Evolutionary conservation across 2,329 filamentous ascomycete genomes (phyloP).

Genomic region (Zopfia rhizophila): DNA sequence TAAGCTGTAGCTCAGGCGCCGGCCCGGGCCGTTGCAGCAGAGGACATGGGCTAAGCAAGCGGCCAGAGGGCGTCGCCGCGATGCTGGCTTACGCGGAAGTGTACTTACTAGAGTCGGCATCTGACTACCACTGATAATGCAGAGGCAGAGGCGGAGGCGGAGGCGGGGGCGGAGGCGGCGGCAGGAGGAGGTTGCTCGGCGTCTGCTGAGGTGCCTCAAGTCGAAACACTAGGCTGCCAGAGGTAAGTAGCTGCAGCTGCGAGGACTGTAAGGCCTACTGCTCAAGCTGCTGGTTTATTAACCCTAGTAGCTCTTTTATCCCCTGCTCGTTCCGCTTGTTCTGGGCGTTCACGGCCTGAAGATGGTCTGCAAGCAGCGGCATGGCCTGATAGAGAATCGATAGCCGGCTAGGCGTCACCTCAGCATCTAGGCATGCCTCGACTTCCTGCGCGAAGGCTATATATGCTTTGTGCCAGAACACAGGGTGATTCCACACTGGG

Average conservation of each 20-base stretch:
- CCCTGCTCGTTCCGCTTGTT: constrained; percentile 6
- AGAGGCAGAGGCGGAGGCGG: background rate
- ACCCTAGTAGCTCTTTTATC: constrained; percentile 5
- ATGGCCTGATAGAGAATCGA: constrained; percentile 9
- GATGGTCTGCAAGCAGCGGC: constrained; percentile 5
- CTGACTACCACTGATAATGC: too few relatives aligned
- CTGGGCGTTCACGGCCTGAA: constrained; percentile 1
- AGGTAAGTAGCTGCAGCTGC: constrained; percentile 6
- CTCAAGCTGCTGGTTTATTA: constrained; percentile 2
- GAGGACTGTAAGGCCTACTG: constrained; percentile 3
- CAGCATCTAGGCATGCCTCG: constrained; percentile 1
- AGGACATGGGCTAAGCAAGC: background rate
- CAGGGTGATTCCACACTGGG: too few relatives aligned
- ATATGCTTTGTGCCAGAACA: too few relatives aligned
- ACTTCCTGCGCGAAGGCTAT: constrained; percentile 4
- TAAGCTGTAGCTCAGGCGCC: background rate
- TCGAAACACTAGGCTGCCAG: constrained; percentile 3
- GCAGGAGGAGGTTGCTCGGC: background rate
- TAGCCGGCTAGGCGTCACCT: constrained; percentile 4
- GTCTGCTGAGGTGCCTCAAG: constrained; percentile 1
- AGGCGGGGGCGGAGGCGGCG: background rate
- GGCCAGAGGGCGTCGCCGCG: constrained; percentile 2
- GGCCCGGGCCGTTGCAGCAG: too few relatives aligned
- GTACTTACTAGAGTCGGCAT: constrained; percentile 2
- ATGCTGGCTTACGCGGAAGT: constrained; percentile 6